Base-by-base conservation (phyloP, 1,139 yeast species). In the Saccharomyces pastorianus region DNA sequence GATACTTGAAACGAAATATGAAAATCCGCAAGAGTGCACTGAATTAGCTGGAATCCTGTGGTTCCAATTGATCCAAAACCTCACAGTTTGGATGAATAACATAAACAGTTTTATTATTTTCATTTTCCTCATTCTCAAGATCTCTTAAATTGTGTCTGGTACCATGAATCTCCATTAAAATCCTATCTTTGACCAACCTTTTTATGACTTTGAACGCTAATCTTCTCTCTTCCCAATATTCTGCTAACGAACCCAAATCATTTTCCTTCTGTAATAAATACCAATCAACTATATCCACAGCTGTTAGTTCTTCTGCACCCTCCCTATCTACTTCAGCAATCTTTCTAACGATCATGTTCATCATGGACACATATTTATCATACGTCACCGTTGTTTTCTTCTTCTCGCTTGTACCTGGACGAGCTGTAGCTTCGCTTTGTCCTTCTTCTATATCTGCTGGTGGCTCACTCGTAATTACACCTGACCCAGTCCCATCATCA, bases 31-130 rank as follows among this genome's bases (percentile, higher is more conserved):
- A 20, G 23, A 20, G 23, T 20, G 23, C 23, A 20, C 23, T 20
- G 23, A 20, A 20, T 20, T 20, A 20, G 23, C 23, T 20, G 48
- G 51, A 55, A 48, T 41, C 57, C 42, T 54, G 58, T 42, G 58
- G 56, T 48, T 59, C 58, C 42, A 38, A 38, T 20, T 38, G 44
- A 57, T 85, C 93, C 61, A 84, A 76, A 57, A 86, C 81, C 20
- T 89, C 85, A 73, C 91, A 87, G 69, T 93, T 91, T 53, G 98
- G 98, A 74, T 93, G 98, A 56, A 90, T 76, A 44, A 89, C 89
- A 66, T 85, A 89, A 38, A 85, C 74, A 54, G 75, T 70, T 48
- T 74, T 72, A 1, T 68, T 69, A 7, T 63, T 66, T 53, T 58
- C 63, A 49, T 56, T 64, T 14, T 61, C 67, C 31, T 46, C 54